These are phyloP conservation scores for Penicillium sp. DNA, from an alignment of 2,329 filamentous ascomycete species.

Conservation along the genomic window DNA sequence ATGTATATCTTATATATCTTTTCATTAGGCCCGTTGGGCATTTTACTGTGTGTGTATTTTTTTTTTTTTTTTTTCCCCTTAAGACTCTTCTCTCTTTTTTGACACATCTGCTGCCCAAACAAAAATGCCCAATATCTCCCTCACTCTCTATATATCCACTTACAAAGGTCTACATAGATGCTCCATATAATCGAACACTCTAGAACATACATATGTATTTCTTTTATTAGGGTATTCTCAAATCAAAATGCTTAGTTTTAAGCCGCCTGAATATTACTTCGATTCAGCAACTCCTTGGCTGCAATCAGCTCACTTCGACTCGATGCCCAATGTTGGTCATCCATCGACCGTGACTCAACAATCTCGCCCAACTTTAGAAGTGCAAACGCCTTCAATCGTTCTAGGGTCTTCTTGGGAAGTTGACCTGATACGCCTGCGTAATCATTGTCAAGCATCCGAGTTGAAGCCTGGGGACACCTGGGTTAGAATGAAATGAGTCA, in stretches of 20 bases:
- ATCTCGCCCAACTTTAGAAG: slow-evolving; percentile 37
- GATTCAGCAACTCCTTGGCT: slow-evolving; percentile 41
- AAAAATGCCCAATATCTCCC: slow-evolving; percentile 5
- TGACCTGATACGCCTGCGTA: slow-evolving; percentile 11
- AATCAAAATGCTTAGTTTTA: background rate
- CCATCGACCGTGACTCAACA: slow-evolving; percentile 33
- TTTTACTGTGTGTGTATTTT: background rate
- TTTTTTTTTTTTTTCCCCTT: background rate
- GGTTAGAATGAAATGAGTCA: background rate
- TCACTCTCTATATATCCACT: background rate
- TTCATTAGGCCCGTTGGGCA: slow-evolving; percentile 5
- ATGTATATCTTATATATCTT: background rate
- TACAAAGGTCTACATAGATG: background rate
- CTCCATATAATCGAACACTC: background rate
- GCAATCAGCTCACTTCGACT: slow-evolving; percentile 42
- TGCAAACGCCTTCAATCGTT: slow-evolving; percentile 37
- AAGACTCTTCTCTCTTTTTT: background rate
- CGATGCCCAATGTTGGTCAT: slow-evolving; percentile 30
- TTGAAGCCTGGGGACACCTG: slow-evolving; percentile 25
- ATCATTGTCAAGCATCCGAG: slow-evolving; percentile 23
- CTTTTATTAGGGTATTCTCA: slow-evolving; percentile 2
- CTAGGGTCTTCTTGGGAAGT: slow-evolving; percentile 24
- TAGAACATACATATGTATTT: background rate
- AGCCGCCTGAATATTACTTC: slow-evolving; percentile 2
- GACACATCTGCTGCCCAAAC: slow-evolving; percentile 6